Evolutionary conservation across 148 eudicot genomes (phyloP), one percentile per base, ranked within the genome.

Genomic region (Chenopodium formosanum): DNA sequence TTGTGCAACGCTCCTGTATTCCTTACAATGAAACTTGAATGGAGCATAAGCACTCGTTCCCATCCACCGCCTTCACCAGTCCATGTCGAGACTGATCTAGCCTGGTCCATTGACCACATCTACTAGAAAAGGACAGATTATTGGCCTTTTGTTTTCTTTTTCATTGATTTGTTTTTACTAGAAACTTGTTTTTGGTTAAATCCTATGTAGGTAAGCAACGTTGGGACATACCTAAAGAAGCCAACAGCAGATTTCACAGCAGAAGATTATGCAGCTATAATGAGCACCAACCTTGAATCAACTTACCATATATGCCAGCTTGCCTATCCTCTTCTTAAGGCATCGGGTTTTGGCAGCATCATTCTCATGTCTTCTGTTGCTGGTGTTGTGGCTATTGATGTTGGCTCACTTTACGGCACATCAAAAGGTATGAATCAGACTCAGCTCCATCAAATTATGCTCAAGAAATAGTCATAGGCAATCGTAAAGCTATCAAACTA

Each of bases 291-390:
- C 66, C 73, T 90, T 3, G 94, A 91, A 72, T 83, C 92, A 0
- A 83, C 89, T 37, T 89, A 70, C 79, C 91, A 90, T 78, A 27
- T 91, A 20, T 76, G 83, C 67, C 94, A 91, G 70, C 87, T 91
- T 70, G 86, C 89, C 1, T 82, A 91, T 73, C 92, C 90, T 56
- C 87, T 90, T 31, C 87, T 91, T 4, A 90, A 90, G 83, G 89
- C 88, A 72, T 88, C 92, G 9, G 90, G 84, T 23, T 27, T 34
- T 19, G 90, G 86, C 63, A 91, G 83, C 79, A 86, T 91, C 47
- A 82, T 91, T 40, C 80, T 88, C 67, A 85, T 89, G 46, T 91
- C 92, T 23, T 91, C 90, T 9, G 83, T 87, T n/a, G 78, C 83
- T 53, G 87, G 90, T 12, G 78, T 81, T 0, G 69, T 80, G 12